Percentiles rank a stretch among this genome's conserved stretches.
phyloP scores from a whole-genome alignment of 1,284 basidiomycete species.

The Polyporus tsugae region DNA sequence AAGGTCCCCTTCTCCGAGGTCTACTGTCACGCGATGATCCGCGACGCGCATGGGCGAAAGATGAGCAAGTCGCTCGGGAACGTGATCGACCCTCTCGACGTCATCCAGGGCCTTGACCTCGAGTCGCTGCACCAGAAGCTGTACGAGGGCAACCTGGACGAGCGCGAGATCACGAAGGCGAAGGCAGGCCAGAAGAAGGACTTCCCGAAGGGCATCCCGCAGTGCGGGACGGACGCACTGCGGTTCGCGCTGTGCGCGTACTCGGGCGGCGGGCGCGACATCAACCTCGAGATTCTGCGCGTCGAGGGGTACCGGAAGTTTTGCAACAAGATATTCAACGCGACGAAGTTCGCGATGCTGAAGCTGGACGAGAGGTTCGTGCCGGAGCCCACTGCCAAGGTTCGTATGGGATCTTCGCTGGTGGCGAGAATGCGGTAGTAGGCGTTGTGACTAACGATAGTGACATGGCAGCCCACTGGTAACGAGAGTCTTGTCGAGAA shows the following conservation, averaged over 20 bases:
- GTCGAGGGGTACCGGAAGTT: slow-evolving; percentile 99
- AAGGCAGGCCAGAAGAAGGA: slow-evolving; percentile 98
- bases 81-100: slow-evolving; percentile 97
- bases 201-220: slow-evolving; percentile 98
- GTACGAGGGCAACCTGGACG: slow-evolving; percentile 92
- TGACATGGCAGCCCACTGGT: slow-evolving; percentile 73
- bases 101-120: slow-evolving; percentile 89
- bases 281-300: slow-evolving; percentile 94
- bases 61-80: slow-evolving; percentile 99
- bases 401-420: slow-evolving; percentile 37
- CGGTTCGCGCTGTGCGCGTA: slow-evolving; percentile 97
- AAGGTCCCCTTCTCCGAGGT: slow-evolving; percentile 97
- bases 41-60: slow-evolving; percentile 98
- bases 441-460: not conserved
- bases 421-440: not conserved
- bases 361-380: slow-evolving; percentile 88
- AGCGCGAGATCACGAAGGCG: slow-evolving; percentile 93
- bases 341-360: slow-evolving; percentile 98
- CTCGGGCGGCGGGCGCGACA: slow-evolving; percentile 90
- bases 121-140: slow-evolving; percentile 91
- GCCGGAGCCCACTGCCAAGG: slow-evolving; percentile 76
- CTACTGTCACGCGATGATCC: slow-evolving; percentile 99
- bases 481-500: slow-evolving; percentile 92
- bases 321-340: slow-evolving; percentile 99
- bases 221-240: slow-evolving; percentile 97